Evolutionary conservation across 495 filamentous ascomycete genomes (phyloP).

Genomic region (Tuber brumale): DNA sequence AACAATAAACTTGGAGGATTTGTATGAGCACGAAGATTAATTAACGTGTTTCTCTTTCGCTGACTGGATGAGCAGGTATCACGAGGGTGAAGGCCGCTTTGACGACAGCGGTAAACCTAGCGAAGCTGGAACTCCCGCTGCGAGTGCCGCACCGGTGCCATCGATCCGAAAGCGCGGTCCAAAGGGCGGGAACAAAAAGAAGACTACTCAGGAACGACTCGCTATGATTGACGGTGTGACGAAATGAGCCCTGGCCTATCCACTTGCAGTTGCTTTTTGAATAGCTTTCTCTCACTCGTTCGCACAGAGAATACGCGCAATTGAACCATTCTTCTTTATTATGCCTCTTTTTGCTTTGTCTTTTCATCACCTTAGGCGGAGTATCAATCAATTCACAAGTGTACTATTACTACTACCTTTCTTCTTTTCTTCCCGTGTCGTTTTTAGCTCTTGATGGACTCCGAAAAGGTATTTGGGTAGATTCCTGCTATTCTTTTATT

Average conservation of each 20-base stretch:
- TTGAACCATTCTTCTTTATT: neutral
- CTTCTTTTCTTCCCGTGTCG: neutral
- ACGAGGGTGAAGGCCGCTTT: constrained; percentile 40
- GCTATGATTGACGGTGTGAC: constrained; percentile 41
- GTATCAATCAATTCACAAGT: neutral
- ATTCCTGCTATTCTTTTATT: neutral
- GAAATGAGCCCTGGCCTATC: constrained; percentile 15
- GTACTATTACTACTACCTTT: neutral
- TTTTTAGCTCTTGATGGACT: neutral
- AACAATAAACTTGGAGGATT: constrained; percentile 38
- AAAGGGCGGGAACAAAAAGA: constrained; percentile 42
- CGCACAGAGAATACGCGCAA: neutral
- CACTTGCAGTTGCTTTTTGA: neutral
- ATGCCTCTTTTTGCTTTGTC: neutral
- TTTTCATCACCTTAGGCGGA: constrained; percentile 1
- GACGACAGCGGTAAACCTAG: constrained; percentile 41
- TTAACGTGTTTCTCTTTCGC: neutral
- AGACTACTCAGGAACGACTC: constrained; percentile 41
- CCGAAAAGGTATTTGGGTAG: constrained; percentile 3
- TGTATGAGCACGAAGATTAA: constrained; percentile 19
- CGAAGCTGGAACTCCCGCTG: constrained; percentile 38
- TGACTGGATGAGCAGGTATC: constrained; percentile 24
- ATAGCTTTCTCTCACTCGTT: neutral
- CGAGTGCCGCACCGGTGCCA: constrained; percentile 25
- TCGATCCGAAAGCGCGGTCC: constrained; percentile 36